Evolutionary conservation across 2,329 filamentous ascomycete genomes (phyloP), one percentile per base, ranked within the genome.

Genomic region (Talaromyces sp.): DNA sequence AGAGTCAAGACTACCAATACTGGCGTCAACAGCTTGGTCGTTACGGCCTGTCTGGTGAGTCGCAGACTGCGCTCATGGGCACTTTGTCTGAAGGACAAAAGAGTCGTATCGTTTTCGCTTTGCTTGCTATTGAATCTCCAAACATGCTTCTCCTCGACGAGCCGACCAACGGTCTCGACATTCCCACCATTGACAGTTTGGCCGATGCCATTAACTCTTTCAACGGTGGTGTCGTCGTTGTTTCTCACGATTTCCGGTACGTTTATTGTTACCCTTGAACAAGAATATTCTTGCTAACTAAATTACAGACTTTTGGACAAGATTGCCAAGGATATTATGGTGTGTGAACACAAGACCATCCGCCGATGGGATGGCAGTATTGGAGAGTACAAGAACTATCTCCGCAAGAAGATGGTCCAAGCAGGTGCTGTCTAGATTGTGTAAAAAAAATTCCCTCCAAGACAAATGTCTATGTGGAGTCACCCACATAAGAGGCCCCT

Each of bases 101-200:
- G 86, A 93, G 88, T 73, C 90, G 96, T 85, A 97, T 99, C 73
- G 95, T 99, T 49, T 99, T 99, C 75, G 95, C 95, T 47, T 84
- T 99, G 69, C 82, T 99, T 67, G 95, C 95, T 67, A 97, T 99
- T 68, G 95, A 99, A 71, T 82, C 88, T 30, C 95, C 95, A 70
- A 99, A 99, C 85, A 99, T 99, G 95, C 81, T 99, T 70, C 80
- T 99, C 69, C 87, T 99, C 61, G 95, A 99, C 82, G 95, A 99
- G 82, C 96, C 95, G 77, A 99, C 95, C 76, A 99, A 99, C 88
- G 95, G 95, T 85, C 84, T 99, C 65, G 95, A 99, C 84, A 99
- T 99, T 67, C 93, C 95, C 32, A 98, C 95, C 59, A 99, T 99
- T 73, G 95, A 99, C 82, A 93, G 89, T 80, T 80, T 99, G 80